A percentile compares a stretch with the other conserved stretches of the same genome.
phyloP scores from a whole-genome alignment of 2,329 filamentous ascomycete genomes.

The Raffaelea albimanens region DNA sequence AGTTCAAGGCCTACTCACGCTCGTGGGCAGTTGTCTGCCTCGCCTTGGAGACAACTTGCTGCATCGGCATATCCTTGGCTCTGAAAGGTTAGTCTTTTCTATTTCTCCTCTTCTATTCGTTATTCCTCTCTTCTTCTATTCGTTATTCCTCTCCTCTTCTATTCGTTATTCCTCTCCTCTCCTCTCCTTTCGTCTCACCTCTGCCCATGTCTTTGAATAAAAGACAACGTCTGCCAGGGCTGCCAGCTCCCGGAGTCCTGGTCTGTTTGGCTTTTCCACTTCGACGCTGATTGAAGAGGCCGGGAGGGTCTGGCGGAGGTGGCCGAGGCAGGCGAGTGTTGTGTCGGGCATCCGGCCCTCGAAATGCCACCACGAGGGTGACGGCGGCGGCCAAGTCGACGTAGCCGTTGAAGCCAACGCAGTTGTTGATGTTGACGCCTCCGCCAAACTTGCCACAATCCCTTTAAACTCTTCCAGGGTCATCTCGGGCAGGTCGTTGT shows the following conservation, averaged over 20 bases:
- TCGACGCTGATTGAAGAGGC: constrained; percentile 54
- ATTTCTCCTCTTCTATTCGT: too few species aligned
- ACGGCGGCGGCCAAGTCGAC: constrained; percentile 13
- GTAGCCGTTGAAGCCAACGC: constrained; percentile 13
- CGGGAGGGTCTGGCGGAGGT: constrained; percentile 28
- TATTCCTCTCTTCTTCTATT: too few species aligned
- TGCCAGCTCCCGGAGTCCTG: constrained; percentile 50
- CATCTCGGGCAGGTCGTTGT: constrained; percentile 61
- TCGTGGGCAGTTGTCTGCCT: constrained; percentile 22
- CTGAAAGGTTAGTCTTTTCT: too few species aligned
- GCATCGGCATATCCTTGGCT: constrained; percentile 25
- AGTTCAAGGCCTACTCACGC: too few species aligned
- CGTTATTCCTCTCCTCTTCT: too few species aligned
- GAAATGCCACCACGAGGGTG: constrained; percentile 59
- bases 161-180: too few species aligned
- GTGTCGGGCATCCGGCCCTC: constrained; percentile 60
- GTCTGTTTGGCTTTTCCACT: constrained; percentile 58
- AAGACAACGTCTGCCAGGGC: constrained; percentile 61
- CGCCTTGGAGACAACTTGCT: constrained; percentile 39
- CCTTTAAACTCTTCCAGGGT: constrained; percentile 47
- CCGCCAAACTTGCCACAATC: constrained; percentile 27
- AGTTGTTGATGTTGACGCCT: too few species aligned
- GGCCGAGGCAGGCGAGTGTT: constrained; percentile 47
- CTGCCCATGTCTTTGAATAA: constrained; percentile 62
- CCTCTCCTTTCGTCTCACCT: too few species aligned